phyloP scores from a whole-genome alignment of 2,329 filamentous ascomycete genomes.

The Penicillium corylophilum region DNA sequence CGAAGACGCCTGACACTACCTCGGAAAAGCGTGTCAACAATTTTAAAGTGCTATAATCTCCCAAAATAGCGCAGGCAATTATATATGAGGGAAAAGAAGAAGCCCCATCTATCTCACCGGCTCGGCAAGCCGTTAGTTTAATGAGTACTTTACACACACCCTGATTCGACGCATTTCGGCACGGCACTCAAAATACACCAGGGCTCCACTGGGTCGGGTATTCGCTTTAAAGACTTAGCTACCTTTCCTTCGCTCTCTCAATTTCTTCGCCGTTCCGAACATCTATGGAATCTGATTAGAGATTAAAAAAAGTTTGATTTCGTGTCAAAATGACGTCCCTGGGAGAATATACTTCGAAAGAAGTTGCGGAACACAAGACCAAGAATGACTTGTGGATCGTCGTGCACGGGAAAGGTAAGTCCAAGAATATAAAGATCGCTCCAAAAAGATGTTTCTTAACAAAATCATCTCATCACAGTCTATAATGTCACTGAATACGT shows the following conservation, averaged over 20 bases:
- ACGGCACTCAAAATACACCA: not conserved
- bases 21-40: not conserved
- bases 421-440: not conserved
- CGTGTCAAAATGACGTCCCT: not conserved
- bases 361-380: constrained; percentile 50
- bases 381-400: constrained; percentile 53
- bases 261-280: not conserved
- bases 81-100: not conserved
- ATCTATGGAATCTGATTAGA: not conserved
- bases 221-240: not conserved
- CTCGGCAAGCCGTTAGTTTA: not conserved
- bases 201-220: not conserved
- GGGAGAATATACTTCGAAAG: constrained; percentile 19
- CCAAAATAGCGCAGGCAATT: not conserved
- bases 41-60: not conserved
- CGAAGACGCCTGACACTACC: not conserved
- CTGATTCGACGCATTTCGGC: not conserved
- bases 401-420: constrained; percentile 54
- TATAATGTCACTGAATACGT: constrained; percentile 60
- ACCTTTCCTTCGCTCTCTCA: not conserved
- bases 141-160: not conserved
- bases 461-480: no score
- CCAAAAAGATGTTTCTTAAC: not conserved
- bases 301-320: not conserved
- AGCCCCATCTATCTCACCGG: not conserved